Evolutionary conservation across 139 green algal genomes (phyloP), one percentile per base, ranked within the genome.

Genomic region (Tetradesmus lagerheimii): DNA sequence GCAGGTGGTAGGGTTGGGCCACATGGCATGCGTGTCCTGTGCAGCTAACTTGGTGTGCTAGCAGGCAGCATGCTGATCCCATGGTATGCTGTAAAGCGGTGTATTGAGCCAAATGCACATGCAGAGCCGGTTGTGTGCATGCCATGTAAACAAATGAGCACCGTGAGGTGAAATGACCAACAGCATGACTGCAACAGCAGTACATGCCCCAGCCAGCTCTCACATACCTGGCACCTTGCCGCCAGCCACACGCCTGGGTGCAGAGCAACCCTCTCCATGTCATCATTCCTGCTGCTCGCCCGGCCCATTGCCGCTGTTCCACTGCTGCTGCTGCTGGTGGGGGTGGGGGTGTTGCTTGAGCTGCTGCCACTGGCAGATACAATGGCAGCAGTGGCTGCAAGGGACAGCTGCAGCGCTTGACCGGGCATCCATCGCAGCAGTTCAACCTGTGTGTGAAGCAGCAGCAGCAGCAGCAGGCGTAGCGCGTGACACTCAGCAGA

Each of bases 331-430:
- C 15, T 43, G 12, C 35, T 86, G 45, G 20, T 45, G 57, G 3
- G 4, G n/a, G 14, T 71, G n/a, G 57, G 0, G 57, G 20, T 71
- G 57, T 23, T 31, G 57, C 57, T n/a, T n/a, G n/a, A n/a, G 15
- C 50, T 66, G 50, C 50, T 66, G 14, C 50, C n/a, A n/a, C 50
- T 66, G 50, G 14, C n/a, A 29, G n/a, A 35, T 39, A n/a, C 67
- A 23, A 78, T 38, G 11, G 67, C 67, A 37, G n/a, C 67, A 41
- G n/a, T 11, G 47, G 53, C 50, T 57, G 81, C 81, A 34, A 87
- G 31, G 81, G 4, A 77, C 53, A 87, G 20, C 9, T 76, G 81
- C 34, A 87, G 81, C n/a, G 81, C 81, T 25, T 87, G 81, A 2
- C 16, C 15, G 23, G 81, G 81, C 81, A 76, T 34, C 81, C 81